Evolutionary conservation across 768 basidiomycete genomes (phyloP).

Genomic region (Amanita fuliginea): DNA sequence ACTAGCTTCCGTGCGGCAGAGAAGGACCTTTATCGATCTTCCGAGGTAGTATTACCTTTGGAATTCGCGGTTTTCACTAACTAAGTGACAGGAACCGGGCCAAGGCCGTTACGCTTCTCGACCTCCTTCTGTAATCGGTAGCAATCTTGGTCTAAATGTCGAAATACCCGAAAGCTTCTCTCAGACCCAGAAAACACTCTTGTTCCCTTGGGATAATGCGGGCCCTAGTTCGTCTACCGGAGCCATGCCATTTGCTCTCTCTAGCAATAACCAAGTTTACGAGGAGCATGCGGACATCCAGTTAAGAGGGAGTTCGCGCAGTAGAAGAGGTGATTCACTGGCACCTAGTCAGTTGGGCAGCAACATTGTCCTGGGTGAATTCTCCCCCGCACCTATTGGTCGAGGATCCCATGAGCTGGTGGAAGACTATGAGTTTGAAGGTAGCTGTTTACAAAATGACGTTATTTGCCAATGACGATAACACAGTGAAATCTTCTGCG

Average conservation of each 20-base stretch:
- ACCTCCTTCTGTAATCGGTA: slow-evolving; percentile 36
- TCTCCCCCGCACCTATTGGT: slow-evolving; percentile 44
- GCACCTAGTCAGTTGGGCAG: slow-evolving; percentile 36
- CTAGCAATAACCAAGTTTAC: slow-evolving; percentile 33
- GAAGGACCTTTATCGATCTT: slow-evolving; percentile 27
- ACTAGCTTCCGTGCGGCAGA: slow-evolving; percentile 4
- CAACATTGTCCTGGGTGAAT: slow-evolving; percentile 24
- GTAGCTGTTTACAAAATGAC: slow-evolving; percentile 22
- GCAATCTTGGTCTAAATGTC: slow-evolving; percentile 36
- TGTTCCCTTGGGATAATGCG: slow-evolving; percentile 83
- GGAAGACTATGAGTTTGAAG: slow-evolving; percentile 60
- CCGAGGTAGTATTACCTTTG: slow-evolving; percentile 35
- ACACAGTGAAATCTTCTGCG: slow-evolving; percentile 4
- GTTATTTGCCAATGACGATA: background rate
- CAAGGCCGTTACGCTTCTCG: slow-evolving; percentile 70
- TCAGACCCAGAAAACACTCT: slow-evolving; percentile 54
- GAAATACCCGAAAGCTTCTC: slow-evolving; percentile 24
- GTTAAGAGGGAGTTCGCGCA: slow-evolving; percentile 42
- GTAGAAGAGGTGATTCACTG: slow-evolving; percentile 50
- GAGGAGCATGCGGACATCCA: slow-evolving; percentile 42
- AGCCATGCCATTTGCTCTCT: slow-evolving; percentile 21
- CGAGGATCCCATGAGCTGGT: slow-evolving; percentile 31
- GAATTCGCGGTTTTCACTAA: background rate
- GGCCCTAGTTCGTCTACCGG: slow-evolving; percentile 51
- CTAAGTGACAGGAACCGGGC: slow-evolving; percentile 57